Base-by-base conservation (phyloP, 2,329 filamentous ascomycete genomes). In the Hypoxylon sp. region DNA sequence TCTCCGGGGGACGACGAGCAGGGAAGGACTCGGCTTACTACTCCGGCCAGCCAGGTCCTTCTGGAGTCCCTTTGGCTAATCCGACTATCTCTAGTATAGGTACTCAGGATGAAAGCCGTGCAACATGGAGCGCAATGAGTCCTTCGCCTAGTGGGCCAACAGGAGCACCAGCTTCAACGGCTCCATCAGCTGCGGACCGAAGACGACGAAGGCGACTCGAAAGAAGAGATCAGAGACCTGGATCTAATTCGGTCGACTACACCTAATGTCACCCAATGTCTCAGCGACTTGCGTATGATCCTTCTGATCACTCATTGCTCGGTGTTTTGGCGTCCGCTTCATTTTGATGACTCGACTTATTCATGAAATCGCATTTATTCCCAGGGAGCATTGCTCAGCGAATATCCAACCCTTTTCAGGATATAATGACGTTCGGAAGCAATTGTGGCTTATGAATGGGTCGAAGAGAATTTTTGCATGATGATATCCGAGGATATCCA, bases 11-110 rank as follows among this genome's bases (percentile, higher is more conserved):
- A 0, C 79, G 80, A 63, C 81, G 82, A 71, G 79, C 77, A 9
- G 76, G 77, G 1, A 90, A 89, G 71, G 88, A 90, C 72, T 88
- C 86, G 46, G 85, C 86, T 7, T 89, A 90, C 71, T 89, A 88
- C 72, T 87, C 86, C 2, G 85, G 85, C 5, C 78, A 79, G 63
- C 78, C 82, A 1, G 79, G 81, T 2, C 81, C 81, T 14, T 79
- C 81, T n/a, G 68, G 69, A 27, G 72, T 74, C 6, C 78, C 81
- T 1, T 75, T 78, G 14, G 79, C 79, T 0, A 78, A 77, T 2
- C 77, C 77, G 32, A 84, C 84, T 3, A 77, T 84, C 43, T 85
- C 85, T 48, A 85, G 81, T 65, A 68, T 82, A 12, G 83, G 78
- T 43, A 84, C 80, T 67, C 75, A 76, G 37, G 76, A 73, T 29